Evolutionary conservation across 2,329 filamentous ascomycete species (phyloP).

Genomic region (Cordyceps militaris): DNA sequence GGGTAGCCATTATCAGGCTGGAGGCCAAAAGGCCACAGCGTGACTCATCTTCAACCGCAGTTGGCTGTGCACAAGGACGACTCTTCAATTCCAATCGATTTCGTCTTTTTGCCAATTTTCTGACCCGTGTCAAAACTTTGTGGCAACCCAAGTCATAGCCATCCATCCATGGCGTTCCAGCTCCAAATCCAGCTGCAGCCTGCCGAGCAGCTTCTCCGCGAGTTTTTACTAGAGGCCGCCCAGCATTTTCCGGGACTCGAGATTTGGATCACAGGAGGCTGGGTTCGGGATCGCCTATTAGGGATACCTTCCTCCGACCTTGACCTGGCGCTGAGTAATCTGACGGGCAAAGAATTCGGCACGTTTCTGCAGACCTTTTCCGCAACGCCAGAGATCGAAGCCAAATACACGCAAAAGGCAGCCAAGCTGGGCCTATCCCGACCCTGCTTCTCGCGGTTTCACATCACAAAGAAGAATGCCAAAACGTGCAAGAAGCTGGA

Average conservation of each 20-base stretch:
- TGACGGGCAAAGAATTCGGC: constrained; percentile 15
- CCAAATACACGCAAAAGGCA: constrained; percentile 5
- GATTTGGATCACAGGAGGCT: constrained; percentile 17
- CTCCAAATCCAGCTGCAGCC: constrained; percentile 9
- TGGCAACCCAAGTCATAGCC: too few species aligned
- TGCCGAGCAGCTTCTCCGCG: constrained; percentile 13
- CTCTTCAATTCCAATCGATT: too few species aligned
- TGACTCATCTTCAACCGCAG: too few species aligned
- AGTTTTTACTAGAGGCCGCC: constrained; percentile 14
- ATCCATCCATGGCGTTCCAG: too few species aligned
- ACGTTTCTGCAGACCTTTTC: constrained; percentile 12
- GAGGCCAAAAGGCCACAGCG: too few species aligned
- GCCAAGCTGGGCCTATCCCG: constrained; percentile 7
- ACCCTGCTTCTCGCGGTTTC: constrained; percentile 8
- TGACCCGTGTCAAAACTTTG: too few species aligned
- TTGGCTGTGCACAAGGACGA: too few species aligned
- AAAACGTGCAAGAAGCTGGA: constrained; percentile 16
- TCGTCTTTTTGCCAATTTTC: too few species aligned
- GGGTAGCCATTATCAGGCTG: not conserved
- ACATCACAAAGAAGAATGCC: constrained; percentile 14
- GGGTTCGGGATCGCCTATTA: constrained; percentile 17
- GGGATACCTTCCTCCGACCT: constrained; percentile 16
- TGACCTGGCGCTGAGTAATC: constrained; percentile 14
- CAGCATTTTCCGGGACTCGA: constrained; percentile 13
- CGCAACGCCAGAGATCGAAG: not conserved